Evolutionary conservation across 2,329 filamentous ascomycete species (phyloP).

Genomic region (Colletotrichum australisinense): DNA sequence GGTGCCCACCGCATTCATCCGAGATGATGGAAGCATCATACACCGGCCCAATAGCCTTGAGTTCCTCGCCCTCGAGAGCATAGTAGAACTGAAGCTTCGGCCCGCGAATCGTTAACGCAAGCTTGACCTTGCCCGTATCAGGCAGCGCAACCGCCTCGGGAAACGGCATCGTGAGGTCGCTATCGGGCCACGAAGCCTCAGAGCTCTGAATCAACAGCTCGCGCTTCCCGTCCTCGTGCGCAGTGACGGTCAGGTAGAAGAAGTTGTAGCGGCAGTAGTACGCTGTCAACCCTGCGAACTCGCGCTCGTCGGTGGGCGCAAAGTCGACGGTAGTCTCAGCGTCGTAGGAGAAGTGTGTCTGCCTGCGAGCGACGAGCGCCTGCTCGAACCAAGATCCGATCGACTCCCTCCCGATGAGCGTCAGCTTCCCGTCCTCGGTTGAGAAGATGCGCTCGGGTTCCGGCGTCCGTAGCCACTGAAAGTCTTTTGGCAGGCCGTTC

Average conservation of each 20-base stretch:
- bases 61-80: slow-evolving; percentile 55
- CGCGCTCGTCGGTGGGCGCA: slow-evolving; percentile 65
- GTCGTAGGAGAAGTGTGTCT: slow-evolving; percentile 70
- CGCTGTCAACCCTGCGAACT: slow-evolving; percentile 70
- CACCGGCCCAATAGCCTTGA: slow-evolving; percentile 64
- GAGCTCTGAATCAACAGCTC: slow-evolving; percentile 69
- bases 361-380: slow-evolving; percentile 64
- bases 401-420: slow-evolving; percentile 61
- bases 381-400: slow-evolving; percentile 71
- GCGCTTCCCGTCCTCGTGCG: slow-evolving; percentile 64
- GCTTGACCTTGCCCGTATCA: slow-evolving; percentile 63
- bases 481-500: slow-evolving; percentile 59
- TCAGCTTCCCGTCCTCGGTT: slow-evolving; percentile 52
- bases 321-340: slow-evolving; percentile 68
- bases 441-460: slow-evolving; percentile 65
- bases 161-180: slow-evolving; percentile 57
- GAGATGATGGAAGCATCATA: slow-evolving; percentile 69
- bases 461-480: slow-evolving; percentile 69
- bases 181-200: slow-evolving; percentile 66
- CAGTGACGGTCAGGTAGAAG: slow-evolving; percentile 71
- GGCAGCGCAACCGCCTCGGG: slow-evolving; percentile 60
- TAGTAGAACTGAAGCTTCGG: slow-evolving; percentile 67
- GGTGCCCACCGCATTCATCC: slow-evolving; percentile 73
- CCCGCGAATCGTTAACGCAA: slow-evolving; percentile 64
- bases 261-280: slow-evolving; percentile 76